A percentile compares a stretch with the other conserved stretches of the same genome.
These are phyloP conservation scores for Chaetoceros muelleri DNA, from an alignment of 108 stramenopile species.

Conservation along the genomic window DNA sequence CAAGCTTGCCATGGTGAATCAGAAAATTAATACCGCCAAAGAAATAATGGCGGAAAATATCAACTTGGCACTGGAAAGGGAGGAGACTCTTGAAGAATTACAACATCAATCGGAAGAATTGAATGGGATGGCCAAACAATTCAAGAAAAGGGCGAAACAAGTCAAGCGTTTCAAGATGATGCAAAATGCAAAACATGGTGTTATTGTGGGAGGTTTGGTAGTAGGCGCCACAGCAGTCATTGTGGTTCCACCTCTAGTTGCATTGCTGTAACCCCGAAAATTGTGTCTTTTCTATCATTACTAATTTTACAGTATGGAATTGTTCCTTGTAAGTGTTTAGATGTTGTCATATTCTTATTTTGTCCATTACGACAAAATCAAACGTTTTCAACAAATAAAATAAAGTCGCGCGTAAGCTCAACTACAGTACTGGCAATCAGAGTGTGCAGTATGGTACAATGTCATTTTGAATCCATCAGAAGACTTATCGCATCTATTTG, in stretches of 20 bases:
- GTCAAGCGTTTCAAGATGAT: slow-evolving; percentile 40
- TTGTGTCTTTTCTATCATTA: too few species aligned
- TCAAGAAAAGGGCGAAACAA: slow-evolving; percentile 40
- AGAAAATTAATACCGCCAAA: slow-evolving; percentile 35
- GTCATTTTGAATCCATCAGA: too few species aligned
- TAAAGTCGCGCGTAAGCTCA: too few species aligned
- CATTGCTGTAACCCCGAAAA: slow-evolving; percentile 37
- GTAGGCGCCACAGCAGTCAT: slow-evolving; percentile 46
- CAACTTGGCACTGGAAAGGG: slow-evolving; percentile 35
- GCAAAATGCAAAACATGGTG: slow-evolving; percentile 69
- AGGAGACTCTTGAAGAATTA: slow-evolving; percentile 36
- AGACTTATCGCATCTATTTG: too few species aligned
- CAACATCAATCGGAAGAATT: slow-evolving; percentile 24
- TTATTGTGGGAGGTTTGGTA: slow-evolving; percentile 50
- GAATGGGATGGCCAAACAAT: slow-evolving; percentile 40
- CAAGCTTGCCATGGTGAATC: slow-evolving; percentile 30
- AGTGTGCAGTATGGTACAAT: too few species aligned
- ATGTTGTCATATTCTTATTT: too few species aligned
- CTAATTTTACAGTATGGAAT: too few species aligned
- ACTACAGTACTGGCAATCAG: too few species aligned
- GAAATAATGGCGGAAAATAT: slow-evolving; percentile 57
- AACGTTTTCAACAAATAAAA: too few species aligned
- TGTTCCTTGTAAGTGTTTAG: too few species aligned
- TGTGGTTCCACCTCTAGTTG: slow-evolving; percentile 49
- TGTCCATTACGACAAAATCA: too few species aligned